These are phyloP conservation scores for Yarrowia deformans DNA, from an alignment of 805 yeast genomes.

Conservation along the genomic window DNA sequence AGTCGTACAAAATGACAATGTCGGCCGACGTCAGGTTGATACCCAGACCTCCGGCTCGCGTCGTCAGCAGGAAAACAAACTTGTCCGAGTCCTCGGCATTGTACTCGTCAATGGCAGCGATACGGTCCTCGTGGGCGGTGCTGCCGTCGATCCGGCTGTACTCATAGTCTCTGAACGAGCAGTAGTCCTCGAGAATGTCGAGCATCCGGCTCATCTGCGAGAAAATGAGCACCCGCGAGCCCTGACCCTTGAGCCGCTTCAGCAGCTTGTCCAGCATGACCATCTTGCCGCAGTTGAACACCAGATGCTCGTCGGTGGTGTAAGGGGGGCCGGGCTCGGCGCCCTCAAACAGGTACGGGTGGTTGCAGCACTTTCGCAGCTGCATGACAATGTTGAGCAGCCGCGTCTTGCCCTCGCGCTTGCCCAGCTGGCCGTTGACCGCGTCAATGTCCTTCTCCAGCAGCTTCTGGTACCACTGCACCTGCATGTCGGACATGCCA, in stretches of 20 bases:
- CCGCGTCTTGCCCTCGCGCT: slow-evolving; percentile 86
- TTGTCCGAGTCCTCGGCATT: slow-evolving; percentile 82
- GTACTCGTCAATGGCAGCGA: slow-evolving; percentile 90
- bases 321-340: slow-evolving; percentile 99
- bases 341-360: slow-evolving; percentile 97
- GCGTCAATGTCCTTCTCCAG: slow-evolving; percentile 95
- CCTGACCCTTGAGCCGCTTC: slow-evolving; percentile 71
- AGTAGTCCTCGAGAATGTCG: slow-evolving; percentile 92
- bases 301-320: slow-evolving; percentile 93
- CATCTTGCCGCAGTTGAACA: slow-evolving; percentile 91
- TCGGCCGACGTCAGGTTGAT: slow-evolving; percentile 93
- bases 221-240: slow-evolving; percentile 89
- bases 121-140: slow-evolving; percentile 91
- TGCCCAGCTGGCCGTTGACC: slow-evolving; percentile 94
- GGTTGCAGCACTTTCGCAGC: slow-evolving; percentile 94
- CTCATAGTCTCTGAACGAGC: slow-evolving; percentile 79
- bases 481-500: slow-evolving; percentile 96
- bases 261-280: slow-evolving; percentile 83
- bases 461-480: slow-evolving; percentile 86
- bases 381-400: slow-evolving; percentile 95
- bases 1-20: slow-evolving; percentile 84
- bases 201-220: slow-evolving; percentile 92
- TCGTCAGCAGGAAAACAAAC: slow-evolving; percentile 83
- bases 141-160: slow-evolving; percentile 95
- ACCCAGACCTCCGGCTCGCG: slow-evolving; percentile 97